Percentiles rank a stretch among this genome's conserved stretches.
phyloP scores from a whole-genome alignment of 2,329 filamentous ascomycete genomes.

The Aspergillus nomiae region DNA sequence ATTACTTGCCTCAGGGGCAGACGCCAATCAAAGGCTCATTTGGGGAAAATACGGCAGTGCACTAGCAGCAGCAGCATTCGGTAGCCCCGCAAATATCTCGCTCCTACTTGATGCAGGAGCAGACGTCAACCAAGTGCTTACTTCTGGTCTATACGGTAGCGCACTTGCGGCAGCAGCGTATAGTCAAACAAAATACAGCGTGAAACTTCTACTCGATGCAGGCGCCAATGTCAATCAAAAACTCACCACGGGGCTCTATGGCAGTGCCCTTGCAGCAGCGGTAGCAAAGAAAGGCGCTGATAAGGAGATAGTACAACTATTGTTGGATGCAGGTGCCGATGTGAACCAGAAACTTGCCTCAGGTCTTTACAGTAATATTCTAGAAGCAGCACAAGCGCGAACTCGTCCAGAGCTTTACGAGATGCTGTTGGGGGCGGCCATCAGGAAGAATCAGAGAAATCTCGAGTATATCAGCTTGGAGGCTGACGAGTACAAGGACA shows the following conservation, averaged over 20 bases:
- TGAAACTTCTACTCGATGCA: neutral
- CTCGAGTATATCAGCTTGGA: neutral
- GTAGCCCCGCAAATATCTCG: neutral
- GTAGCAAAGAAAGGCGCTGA: neutral
- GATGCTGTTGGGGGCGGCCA: neutral
- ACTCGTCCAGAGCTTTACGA: neutral
- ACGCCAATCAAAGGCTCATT: neutral
- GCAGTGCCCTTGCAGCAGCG: neutral
- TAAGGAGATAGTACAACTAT: neutral
- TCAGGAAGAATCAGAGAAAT: neutral
- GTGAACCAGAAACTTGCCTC: neutral
- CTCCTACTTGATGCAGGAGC: neutral
- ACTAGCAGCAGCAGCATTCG: neutral
- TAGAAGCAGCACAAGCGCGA: neutral
- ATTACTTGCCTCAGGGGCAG: neutral
- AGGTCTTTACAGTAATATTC: neutral
- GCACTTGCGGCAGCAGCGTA: neutral
- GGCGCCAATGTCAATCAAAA: neutral
- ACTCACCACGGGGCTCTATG: neutral
- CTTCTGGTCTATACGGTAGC: neutral
- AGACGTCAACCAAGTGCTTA: neutral
- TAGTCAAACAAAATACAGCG: neutral
- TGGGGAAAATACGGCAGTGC: neutral
- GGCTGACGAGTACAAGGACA: neutral
- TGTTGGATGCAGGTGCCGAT: slow-evolving; percentile 2